A percentile compares a stretch with the other conserved stretches of the same genome.
phyloP scores from a whole-genome alignment of 805 yeast genomes.

The Barnettozyma populi region DNA sequence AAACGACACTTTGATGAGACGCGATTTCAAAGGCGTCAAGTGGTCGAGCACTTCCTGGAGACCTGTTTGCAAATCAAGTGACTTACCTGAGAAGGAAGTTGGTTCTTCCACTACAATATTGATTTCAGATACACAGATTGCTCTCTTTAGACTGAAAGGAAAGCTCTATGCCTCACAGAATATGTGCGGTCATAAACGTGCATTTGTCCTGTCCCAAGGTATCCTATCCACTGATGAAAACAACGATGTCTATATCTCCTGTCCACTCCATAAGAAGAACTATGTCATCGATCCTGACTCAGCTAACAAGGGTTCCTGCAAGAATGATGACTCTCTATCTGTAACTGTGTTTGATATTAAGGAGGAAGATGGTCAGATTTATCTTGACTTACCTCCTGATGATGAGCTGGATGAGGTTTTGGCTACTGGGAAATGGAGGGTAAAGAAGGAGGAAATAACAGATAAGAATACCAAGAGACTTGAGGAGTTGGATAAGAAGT shows the following conservation, averaged over 20 bases:
- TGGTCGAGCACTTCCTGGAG: conserved; percentile 32
- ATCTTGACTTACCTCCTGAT: conserved; percentile 28
- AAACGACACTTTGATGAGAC: conserved; percentile 18
- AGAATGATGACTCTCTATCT: conserved; percentile 27
- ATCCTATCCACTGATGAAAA: conserved; percentile 29
- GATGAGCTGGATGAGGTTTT: conserved; percentile 30
- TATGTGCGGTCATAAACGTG: conserved; percentile 37
- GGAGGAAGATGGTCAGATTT: conserved; percentile 28
- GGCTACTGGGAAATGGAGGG: conserved; percentile 32
- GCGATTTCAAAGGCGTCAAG: conserved; percentile 26
- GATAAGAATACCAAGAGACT: conserved; percentile 13
- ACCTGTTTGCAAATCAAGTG: conserved; percentile 23
- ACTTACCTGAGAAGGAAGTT: conserved; percentile 26
- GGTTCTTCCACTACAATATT: conserved; percentile 30
- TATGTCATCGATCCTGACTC: conserved; percentile 24
- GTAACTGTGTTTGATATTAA: conserved; percentile 31
- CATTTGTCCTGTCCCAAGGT: conserved; percentile 34
- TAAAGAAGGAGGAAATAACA: conserved; percentile 22
- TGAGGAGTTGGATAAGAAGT: conserved; percentile 18
- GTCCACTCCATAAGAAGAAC: conserved; percentile 35
- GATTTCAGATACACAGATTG: conserved; percentile 33
- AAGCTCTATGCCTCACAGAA: conserved; percentile 33
- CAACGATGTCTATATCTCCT: conserved; percentile 28
- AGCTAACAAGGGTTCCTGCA: conserved; percentile 27
- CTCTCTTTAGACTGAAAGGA: conserved; percentile 30